Percentiles rank a stretch among this genome's conserved stretches.
phyloP scores from a whole-genome alignment of 345 rosid species.

The Eucalyptus marginata region DNA sequence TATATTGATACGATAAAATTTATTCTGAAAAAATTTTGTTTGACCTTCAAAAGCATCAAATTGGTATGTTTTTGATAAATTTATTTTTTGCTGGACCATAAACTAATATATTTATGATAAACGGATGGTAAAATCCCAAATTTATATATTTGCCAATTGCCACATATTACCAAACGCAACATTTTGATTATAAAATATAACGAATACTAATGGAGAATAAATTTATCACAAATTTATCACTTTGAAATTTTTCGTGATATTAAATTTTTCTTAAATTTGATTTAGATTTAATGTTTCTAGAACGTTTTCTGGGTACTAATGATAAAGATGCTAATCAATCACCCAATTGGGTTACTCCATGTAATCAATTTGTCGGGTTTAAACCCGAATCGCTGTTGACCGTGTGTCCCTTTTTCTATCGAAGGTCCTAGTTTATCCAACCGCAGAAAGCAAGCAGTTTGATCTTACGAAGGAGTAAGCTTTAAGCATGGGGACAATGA shows the following conservation, averaged over 20 bases:
- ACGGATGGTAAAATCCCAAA: fast-evolving
- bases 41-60: no score
- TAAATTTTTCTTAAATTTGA: fast-evolving
- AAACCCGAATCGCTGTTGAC: background rate
- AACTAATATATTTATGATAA: no score
- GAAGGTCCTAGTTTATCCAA: background rate
- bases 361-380: background rate
- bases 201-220: fast-evolving
- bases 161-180: no score
- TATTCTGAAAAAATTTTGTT: no score
- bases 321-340: background rate
- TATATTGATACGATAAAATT: no score
- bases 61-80: no score
- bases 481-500: background rate
- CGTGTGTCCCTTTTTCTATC: background rate
- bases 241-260: no score
- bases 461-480: background rate
- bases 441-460: background rate
- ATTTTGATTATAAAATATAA: no score
- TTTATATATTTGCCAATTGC: fast-evolving
- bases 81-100: fast-evolving
- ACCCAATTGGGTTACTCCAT: background rate
- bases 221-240: no score
- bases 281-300: background rate
- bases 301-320: background rate